phyloP scores from a whole-genome alignment of 2,329 filamentous ascomycete genomes.

The Aspergillus proliferans region DNA sequence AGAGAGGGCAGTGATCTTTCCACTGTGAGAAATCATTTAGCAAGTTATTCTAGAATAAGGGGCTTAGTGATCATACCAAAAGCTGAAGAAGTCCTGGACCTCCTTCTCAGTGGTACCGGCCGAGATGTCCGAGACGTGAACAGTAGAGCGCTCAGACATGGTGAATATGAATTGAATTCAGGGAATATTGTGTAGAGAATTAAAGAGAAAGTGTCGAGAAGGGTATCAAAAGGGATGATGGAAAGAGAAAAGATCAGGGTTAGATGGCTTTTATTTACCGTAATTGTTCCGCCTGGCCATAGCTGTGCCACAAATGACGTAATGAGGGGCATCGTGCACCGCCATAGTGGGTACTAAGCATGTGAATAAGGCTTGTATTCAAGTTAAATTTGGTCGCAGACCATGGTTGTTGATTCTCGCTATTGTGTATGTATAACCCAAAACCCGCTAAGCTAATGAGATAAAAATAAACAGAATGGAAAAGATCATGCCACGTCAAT shows the following conservation, averaged over 20 bases:
- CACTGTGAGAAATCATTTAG: constrained; percentile 48
- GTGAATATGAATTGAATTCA: constrained; percentile 16
- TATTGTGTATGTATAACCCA: constrained; percentile 7
- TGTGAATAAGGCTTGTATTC: constrained; percentile 3
- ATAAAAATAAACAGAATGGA: background rate
- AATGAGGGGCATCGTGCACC: constrained; percentile 18
- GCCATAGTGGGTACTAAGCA: constrained; percentile 18
- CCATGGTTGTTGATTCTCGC: constrained; percentile 2
- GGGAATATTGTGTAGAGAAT: background rate
- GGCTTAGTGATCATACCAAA: constrained; percentile 58
- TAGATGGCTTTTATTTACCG: constrained; percentile 10
- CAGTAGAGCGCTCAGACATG: constrained; percentile 58
- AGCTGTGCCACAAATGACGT: constrained; percentile 33
- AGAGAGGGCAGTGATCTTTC: constrained; percentile 82
- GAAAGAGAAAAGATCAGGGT: constrained; percentile 2
- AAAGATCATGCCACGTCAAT: constrained; percentile 1
- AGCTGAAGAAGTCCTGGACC: constrained; percentile 95
- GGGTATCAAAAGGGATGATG: background rate
- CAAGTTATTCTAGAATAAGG: background rate
- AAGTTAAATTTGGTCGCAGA: too few species aligned
- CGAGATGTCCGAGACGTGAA: constrained; percentile 87
- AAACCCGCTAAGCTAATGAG: constrained; percentile 2
- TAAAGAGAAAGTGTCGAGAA: background rate
- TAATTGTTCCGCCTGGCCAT: background rate
- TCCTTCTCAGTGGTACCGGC: constrained; percentile 78